These are phyloP conservation scores for Acidomyces sp. DNA, from an alignment of 495 filamentous ascomycete species.

Conservation along the genomic window DNA sequence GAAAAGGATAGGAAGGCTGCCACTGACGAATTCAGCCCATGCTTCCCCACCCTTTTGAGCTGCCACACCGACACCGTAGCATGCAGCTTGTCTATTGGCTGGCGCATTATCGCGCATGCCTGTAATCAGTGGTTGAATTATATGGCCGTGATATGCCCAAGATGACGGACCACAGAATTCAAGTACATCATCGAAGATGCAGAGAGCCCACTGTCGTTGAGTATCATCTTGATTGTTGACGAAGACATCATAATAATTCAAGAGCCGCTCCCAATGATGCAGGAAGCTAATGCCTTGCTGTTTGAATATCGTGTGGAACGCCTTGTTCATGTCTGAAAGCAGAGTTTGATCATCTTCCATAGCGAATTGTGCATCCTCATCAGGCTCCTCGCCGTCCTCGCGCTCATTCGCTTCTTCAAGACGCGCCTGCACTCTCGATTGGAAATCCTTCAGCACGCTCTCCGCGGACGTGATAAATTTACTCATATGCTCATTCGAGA, in stretches of 20 bases:
- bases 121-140: slow-evolving; percentile 68
- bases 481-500: slow-evolving; percentile 64
- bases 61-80: slow-evolving; percentile 91
- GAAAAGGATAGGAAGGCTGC: slow-evolving; percentile 69
- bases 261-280: slow-evolving; percentile 69
- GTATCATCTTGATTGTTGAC: slow-evolving; percentile 74
- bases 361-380: slow-evolving; percentile 68
- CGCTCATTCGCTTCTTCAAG: slow-evolving; percentile 59
- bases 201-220: slow-evolving; percentile 94
- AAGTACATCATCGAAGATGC: slow-evolving; percentile 95
- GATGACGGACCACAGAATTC: slow-evolving; percentile 86
- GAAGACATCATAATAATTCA: slow-evolving; percentile 72
- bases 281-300: slow-evolving; percentile 79
- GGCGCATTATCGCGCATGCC: slow-evolving; percentile 76
- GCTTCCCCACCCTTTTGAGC: slow-evolving; percentile 78
- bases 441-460: slow-evolving; percentile 82
- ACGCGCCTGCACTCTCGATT: slow-evolving; percentile 64
- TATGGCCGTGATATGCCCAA: slow-evolving; percentile 68
- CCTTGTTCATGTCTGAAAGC: slow-evolving; percentile 99
- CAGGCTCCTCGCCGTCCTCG: slow-evolving; percentile 73
- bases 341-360: slow-evolving; percentile 96
- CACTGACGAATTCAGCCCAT: slow-evolving; percentile 74
- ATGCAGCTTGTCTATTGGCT: slow-evolving; percentile 90
- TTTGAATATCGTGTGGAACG: slow-evolving; percentile 98
- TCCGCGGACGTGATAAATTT: slow-evolving; percentile 74